Evolutionary conservation across 148 eudicot genomes (phyloP), one percentile per base, ranked within the genome.

Genomic region (Polygonum maritimum): DNA sequence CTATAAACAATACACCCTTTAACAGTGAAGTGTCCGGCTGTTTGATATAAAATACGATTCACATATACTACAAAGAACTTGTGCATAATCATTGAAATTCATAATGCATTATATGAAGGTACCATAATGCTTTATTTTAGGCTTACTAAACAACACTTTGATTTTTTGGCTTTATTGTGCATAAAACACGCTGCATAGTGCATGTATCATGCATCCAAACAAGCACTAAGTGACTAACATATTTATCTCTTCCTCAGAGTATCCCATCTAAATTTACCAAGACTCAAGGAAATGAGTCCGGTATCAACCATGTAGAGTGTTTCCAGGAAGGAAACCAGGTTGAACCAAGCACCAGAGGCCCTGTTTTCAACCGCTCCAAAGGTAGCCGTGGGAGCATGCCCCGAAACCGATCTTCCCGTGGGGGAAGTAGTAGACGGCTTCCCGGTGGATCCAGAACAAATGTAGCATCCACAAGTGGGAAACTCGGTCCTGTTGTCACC

Each of bases 401-500:
- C 35, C 75, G 75, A 41, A 31, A 33, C 33, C 52, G 52, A 5
- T 48, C 74, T 44, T 39, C 75, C 52, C 77, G 85, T 52, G 89
- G 93, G 4, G 86, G 94, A 62, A 75, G 91, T 41, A 90, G 91
- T 65, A 84, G 83, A 82, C 81, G 83, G 73, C 82, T 44, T 72
- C 54, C 79, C 75, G 22, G 7, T 12, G 80, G 87, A 40, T 70
- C 84, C 38, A 52, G 77, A 65, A 52, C 76, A 78, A 79, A 74
- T 74, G 21, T 69, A 12, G 78, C 78, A 3, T 47, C 79, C 52
- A 82, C 73, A 12, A 78, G 74, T 3, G 84, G 79, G 63, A 78
- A 88, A 58, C 76, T 81, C 15, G 81, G 84, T 36, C 88, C 84
- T 60, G 83, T 78, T 69, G 80, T 89, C 26, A 78, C 81, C 33